phyloP scores from a whole-genome alignment of 2,329 filamentous ascomycete genomes.

The Gaeumannomyces tritici region DNA sequence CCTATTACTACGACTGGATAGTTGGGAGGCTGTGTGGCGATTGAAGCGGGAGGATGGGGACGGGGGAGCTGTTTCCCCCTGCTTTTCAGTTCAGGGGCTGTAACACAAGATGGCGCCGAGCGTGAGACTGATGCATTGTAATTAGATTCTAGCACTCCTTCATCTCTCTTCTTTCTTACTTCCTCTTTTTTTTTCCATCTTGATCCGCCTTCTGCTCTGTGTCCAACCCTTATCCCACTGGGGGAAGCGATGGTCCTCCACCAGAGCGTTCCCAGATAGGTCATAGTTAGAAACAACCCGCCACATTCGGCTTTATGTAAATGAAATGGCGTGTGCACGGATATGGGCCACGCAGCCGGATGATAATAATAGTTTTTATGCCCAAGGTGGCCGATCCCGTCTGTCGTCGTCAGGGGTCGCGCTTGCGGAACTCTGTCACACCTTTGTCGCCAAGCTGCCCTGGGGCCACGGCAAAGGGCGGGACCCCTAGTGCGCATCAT shows the following conservation, averaged over 20 bases:
- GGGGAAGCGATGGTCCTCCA: background rate
- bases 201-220: background rate
- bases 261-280: background rate
- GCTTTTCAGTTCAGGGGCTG: background rate
- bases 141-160: background rate
- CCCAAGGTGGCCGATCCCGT: background rate
- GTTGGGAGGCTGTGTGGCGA: background rate
- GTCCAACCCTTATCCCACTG: background rate
- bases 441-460: background rate
- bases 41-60: background rate
- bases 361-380: background rate
- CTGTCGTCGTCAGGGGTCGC: background rate
- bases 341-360: background rate
- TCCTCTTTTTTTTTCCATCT: background rate
- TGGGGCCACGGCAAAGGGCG: no score
- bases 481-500: background rate
- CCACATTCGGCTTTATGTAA: background rate
- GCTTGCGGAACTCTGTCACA: background rate
- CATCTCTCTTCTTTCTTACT: background rate
- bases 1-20: constrained; percentile 7
- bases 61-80: no score
- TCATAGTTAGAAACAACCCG: background rate
- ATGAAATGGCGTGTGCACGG: background rate
- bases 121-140: background rate
- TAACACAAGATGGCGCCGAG: background rate